Percentiles rank a stretch among this genome's conserved stretches.
These are phyloP conservation scores for Septoria petroselini DNA, from an alignment of 2,329 filamentous ascomycete species.

Conservation along the genomic window DNA sequence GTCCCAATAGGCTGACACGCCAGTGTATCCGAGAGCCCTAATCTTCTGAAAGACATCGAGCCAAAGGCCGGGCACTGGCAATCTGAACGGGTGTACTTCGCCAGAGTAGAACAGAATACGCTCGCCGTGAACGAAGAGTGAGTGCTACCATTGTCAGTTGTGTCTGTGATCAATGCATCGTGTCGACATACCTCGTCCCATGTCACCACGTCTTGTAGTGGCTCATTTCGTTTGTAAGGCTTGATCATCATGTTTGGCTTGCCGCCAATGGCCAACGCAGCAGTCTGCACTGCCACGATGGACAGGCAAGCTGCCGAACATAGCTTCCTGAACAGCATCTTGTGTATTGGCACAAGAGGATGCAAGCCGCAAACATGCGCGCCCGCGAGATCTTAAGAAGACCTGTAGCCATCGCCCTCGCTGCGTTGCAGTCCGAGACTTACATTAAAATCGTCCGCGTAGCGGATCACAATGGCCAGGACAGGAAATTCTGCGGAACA, in stretches of 20 bases:
- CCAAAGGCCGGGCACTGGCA: conserved; percentile 62
- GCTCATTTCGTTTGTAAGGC: conserved; percentile 47
- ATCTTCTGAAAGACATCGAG: conserved; percentile 79
- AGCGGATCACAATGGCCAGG: conserved; percentile 3
- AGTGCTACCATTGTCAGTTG: conserved; percentile 44
- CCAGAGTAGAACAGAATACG: conserved; percentile 69
- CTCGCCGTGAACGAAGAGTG: conserved; percentile 67
- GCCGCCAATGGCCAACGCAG: conserved; percentile 50
- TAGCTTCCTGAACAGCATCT: conserved; percentile 31
- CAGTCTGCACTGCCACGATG: conserved; percentile 23
- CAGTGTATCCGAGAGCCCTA: conserved; percentile 75
- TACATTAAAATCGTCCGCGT: conserved; percentile 7
- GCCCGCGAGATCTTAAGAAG: not conserved
- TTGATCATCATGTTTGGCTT: conserved; percentile 51
- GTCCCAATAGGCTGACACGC: conserved; percentile 73
- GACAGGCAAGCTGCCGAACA: conserved; percentile 30
- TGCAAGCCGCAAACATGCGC: too few relatives aligned
- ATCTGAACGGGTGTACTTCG: conserved; percentile 68
- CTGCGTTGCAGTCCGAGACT: conserved; percentile 14
- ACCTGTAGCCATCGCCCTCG: conserved; percentile 12
- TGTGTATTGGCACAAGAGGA: not conserved
- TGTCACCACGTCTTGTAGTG: conserved; percentile 59
- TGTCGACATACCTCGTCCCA: conserved; percentile 58
- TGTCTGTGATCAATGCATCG: not conserved
- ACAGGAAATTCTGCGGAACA: conserved; percentile 19